phyloP scores from a whole-genome alignment of 306 rosid genomes.

The Prunus mume region DNA sequence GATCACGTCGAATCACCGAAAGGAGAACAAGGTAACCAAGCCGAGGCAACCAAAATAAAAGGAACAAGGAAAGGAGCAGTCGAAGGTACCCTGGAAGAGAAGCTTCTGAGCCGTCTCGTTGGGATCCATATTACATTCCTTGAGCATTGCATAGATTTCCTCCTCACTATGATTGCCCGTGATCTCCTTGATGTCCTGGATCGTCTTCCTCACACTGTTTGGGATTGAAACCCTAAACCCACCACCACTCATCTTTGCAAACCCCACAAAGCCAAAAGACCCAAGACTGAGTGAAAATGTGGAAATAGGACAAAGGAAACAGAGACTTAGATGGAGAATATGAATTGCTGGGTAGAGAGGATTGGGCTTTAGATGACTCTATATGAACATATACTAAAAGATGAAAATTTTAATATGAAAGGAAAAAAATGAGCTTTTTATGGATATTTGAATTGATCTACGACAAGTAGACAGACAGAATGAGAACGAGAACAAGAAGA shows the following conservation, averaged over 20 bases:
- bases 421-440: conserved; percentile 13
- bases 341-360: conserved; percentile 16
- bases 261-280: conserved; percentile 27
- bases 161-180: conserved; percentile 78
- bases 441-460: conserved; percentile 49
- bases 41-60: not conserved
- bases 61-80: not conserved
- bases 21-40: conserved; percentile 32
- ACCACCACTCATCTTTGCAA: conserved; percentile 59
- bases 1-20: conserved; percentile 40
- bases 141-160: conserved; percentile 92
- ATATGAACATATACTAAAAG: conserved; percentile 20
- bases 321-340: conserved; percentile 17
- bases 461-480: conserved; percentile 20
- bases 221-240: conserved; percentile 94
- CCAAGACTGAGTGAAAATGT: conserved; percentile 18
- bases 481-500: conserved; percentile 3
- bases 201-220: conserved; percentile 55
- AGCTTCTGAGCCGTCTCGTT: conserved; percentile 91
- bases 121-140: conserved; percentile 98
- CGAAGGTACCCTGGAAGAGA: conserved; percentile 69
- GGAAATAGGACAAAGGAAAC: conserved; percentile 7
- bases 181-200: conserved; percentile 88
- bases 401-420: conserved; percentile 3
- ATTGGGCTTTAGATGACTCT: conserved; percentile 29